Base-by-base conservation (phyloP, 768 basidiomycete genomes). In the Lentinus brumalis region DNA sequence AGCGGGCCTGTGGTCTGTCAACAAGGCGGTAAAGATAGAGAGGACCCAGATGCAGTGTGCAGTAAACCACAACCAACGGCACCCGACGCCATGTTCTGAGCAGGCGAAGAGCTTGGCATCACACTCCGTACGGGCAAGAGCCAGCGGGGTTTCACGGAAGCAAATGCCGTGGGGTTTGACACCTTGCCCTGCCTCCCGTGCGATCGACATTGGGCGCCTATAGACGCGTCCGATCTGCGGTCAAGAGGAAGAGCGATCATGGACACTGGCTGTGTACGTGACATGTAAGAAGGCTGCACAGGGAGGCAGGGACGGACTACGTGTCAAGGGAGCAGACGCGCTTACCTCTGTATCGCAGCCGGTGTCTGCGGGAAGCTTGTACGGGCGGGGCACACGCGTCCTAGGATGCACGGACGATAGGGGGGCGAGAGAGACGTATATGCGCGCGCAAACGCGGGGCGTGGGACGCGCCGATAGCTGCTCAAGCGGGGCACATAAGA, bases 331-430 rank as follows among this genome's bases (percentile, higher is more conserved):
- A 45, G 31, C 12, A 52, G 35, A 32, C 11, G 50, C 29, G 57
- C 56, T 57, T 50, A 61, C 60, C 60, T 61, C 60, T 61, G 50
- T 18, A 49, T 18, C 5, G 46, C 8, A 3, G 5, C 11, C 8
- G 21, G 1, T 21, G 42, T 61, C 49, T 49, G 40, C 26, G 61
- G 30, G 32, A 62, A 62, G 53, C 61, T 62, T 62, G 61, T 62
- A 58, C 21, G 35, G 44, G 21, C 12, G 12, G 29, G 8, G 44
- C 49, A 30, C 26, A 42, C 51, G 60, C 45, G 38, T 47, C 35
- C 61, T 62, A 52, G 56, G 61, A 57, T 40, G 38, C 41, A 50
- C 39, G 44, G 42, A 55, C 35, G 40, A 42, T 21, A 44, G 45
- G 4, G 42, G 18, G 41, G 12, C 16, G 31, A 41, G 39, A 53